phyloP scores from a whole-genome alignment of 2,329 filamentous ascomycete genomes.

The Orbilia ellipsospora region DNA sequence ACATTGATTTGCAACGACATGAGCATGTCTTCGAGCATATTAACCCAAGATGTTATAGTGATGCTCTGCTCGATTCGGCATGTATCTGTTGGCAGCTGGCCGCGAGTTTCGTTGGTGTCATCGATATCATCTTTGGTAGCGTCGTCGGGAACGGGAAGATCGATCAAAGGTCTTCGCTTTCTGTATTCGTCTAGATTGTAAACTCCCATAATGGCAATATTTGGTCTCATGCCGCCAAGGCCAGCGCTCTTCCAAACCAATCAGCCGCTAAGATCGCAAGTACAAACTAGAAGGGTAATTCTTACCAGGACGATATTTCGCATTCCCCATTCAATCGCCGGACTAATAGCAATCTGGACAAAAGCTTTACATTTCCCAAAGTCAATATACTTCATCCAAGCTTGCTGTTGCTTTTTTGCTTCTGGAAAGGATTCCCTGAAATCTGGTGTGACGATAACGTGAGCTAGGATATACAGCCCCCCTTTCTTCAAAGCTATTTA shows the following conservation, averaged over 20 bases:
- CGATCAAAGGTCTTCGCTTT: conserved; percentile 69
- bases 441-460: conserved; percentile 86
- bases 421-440: conserved; percentile 82
- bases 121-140: conserved; percentile 40
- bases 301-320: conserved; percentile 74
- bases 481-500: conserved; percentile 78
- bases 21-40: conserved; percentile 82
- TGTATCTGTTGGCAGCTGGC: conserved; percentile 74
- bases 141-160: conserved; percentile 65
- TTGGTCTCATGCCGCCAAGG: conserved; percentile 86
- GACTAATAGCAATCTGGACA: conserved; percentile 85
- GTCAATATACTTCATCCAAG: conserved; percentile 89
- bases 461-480: conserved; percentile 82
- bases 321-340: conserved; percentile 83
- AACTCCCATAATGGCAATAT: conserved; percentile 83
- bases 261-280: background rate
- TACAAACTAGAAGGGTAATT: background rate
- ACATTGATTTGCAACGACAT: conserved; percentile 84
- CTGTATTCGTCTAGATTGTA: conserved; percentile 83
- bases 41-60: conserved; percentile 78
- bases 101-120: conserved; percentile 61
- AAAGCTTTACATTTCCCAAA: conserved; percentile 89
- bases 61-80: conserved; percentile 76
- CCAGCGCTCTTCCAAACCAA: conserved; percentile 67
- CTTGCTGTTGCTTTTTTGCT: conserved; percentile 80